Base-by-base conservation (phyloP, 441 rosid genomes). In the Adansonia gregorii region DNA sequence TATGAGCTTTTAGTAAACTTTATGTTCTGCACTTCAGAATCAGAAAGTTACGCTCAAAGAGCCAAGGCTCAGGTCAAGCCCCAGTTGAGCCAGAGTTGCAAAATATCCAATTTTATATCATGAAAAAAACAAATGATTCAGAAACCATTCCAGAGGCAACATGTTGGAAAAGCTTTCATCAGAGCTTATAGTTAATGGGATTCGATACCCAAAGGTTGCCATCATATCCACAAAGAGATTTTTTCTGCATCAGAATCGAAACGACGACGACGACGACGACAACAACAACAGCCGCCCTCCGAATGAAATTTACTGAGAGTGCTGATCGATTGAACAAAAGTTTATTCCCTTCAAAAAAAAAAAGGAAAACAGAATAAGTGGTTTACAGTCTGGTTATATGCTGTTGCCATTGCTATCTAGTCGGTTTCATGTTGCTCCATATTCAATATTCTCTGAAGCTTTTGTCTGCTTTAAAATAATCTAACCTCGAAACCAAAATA, bases 341-440 rank as follows among this genome's bases (percentile, higher is more conserved):
- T 3, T 63, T 39, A 39, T 27, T 27, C 35, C 35, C 35, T 27
- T 27, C 35, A 27, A 60, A 31, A 31, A 8, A 58, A 58, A 58
- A 58, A 20, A 15, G 10, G 24, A 58, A 72, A 59, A 24, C 41
- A 20, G 41, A 43, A 43, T 1, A 55, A 54, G 67, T 41, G 76
- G 22, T 22, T 43, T 73, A 43, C 76, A 73, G 56, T 74, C 61
- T 46, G 68, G 68, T 60, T 74, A 22, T 20, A 24, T 41, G 66
- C 41, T 45, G 61, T 17, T 35, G 9, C 43, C n/a, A 54, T 12
- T 0, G 14, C 2, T 27, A 61, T 41, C 41, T 22, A 51, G 60
- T 75, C 72, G 64, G 78, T 65, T 75, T 75, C 78, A 75, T 52
- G 72, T 65, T 46, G 78, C 78, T 51, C 63, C 72, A 31, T 52